Conservation (phyloP, 2,329 filamentous ascomycete species). For the Pseudofabraea citricarpa region DNA sequence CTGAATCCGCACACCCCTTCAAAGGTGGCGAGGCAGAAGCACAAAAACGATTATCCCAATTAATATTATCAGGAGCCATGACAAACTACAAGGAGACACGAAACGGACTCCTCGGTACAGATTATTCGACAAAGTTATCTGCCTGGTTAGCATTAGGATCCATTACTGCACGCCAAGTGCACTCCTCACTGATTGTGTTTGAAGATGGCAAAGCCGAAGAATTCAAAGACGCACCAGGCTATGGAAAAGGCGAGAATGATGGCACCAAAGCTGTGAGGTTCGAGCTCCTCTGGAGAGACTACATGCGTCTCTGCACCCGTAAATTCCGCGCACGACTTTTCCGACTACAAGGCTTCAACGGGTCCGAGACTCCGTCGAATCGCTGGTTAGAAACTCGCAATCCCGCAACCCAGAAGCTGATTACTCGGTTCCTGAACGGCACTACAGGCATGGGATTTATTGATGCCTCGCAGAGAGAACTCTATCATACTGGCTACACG, state of each 20-base stretch:
- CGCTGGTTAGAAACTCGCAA: slow-evolving; percentile 23
- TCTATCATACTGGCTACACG: slow-evolving; percentile 72
- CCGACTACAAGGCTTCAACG: slow-evolving; percentile 55
- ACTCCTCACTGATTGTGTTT: slow-evolving; percentile 61
- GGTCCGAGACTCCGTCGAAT: slow-evolving; percentile 46
- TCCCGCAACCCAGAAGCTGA: slow-evolving; percentile 39
- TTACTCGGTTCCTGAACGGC: slow-evolving; percentile 60
- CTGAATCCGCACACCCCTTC: slow-evolving; percentile 60
- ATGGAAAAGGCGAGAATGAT: slow-evolving; percentile 65
- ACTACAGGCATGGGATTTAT: slow-evolving; percentile 73
- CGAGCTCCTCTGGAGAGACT: slow-evolving; percentile 75
- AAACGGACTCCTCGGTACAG: slow-evolving; percentile 64
- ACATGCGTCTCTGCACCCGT: slow-evolving; percentile 70
- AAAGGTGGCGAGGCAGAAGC: slow-evolving; percentile 61
- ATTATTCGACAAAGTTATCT: slow-evolving; percentile 74
- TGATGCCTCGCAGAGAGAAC: slow-evolving; percentile 71
- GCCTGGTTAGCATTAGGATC: slow-evolving; percentile 69
- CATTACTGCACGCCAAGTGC: slow-evolving; percentile 68
- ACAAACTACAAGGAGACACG: slow-evolving; percentile 64
- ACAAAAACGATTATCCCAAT: slow-evolving; percentile 51
- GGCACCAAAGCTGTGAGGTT: slow-evolving; percentile 67
- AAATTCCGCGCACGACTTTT: slow-evolving; percentile 68
- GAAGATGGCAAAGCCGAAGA: slow-evolving; percentile 52
- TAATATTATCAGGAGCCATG: slow-evolving; percentile 57
- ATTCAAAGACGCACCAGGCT: slow-evolving; percentile 35